These are phyloP conservation scores for Ogataea polymorpha DNA, from an alignment of 805 yeast species.

Conservation along the genomic window DNA sequence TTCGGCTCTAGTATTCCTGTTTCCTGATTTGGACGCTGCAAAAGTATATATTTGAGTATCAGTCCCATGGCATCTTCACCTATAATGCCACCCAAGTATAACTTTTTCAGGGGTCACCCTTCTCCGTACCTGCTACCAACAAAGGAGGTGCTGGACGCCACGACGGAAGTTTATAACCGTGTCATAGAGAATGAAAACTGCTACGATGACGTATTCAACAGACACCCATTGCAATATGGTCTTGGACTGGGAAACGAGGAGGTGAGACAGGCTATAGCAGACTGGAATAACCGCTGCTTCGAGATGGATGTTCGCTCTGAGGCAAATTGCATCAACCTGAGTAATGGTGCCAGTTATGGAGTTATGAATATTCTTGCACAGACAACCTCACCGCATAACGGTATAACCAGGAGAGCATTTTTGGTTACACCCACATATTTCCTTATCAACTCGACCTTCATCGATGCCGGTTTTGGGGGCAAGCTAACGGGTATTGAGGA, in stretches of 20 bases:
- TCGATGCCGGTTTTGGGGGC: constrained; percentile 74
- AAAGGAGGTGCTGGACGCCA: constrained; percentile 52
- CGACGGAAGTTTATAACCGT: constrained; percentile 41
- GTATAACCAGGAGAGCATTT: constrained; percentile 67
- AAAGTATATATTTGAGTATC: background rate
- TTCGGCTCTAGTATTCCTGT: constrained; percentile 4
- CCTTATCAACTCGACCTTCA: constrained; percentile 66
- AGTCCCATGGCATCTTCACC: too few relatives aligned
- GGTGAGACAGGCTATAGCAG: constrained; percentile 54
- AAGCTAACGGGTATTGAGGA: constrained; percentile 68
- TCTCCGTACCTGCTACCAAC: constrained; percentile 55
- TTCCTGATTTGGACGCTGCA: constrained; percentile 7
- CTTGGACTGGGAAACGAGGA: constrained; percentile 69
- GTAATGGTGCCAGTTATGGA: constrained; percentile 84
- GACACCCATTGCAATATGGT: constrained; percentile 77
- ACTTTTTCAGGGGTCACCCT: constrained; percentile 82
- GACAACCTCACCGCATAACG: constrained; percentile 56
- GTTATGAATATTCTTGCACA: constrained; percentile 63
- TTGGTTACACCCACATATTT: constrained; percentile 79
- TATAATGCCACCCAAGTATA: constrained; percentile 25
- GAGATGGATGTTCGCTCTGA: constrained; percentile 29
- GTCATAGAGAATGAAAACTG: constrained; percentile 36
- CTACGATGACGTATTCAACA: constrained; percentile 41
- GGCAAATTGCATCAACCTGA: constrained; percentile 58
- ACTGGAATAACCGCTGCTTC: constrained; percentile 48